Conservation (phyloP, 2,329 filamentous ascomycete species). For the Colletotrichum spinosum region DNA sequence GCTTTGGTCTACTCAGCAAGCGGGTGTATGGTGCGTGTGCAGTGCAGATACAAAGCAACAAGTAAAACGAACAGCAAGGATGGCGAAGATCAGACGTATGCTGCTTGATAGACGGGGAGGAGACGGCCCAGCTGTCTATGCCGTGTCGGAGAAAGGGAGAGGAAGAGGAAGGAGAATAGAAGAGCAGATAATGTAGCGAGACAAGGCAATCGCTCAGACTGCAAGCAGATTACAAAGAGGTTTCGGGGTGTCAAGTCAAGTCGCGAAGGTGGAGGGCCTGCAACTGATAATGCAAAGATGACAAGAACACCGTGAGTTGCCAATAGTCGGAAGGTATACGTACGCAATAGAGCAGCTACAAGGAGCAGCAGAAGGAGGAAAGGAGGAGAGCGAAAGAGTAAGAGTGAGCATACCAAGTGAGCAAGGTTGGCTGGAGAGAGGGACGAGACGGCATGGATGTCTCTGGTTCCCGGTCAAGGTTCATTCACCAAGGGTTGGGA, state of each 20-base stretch:
- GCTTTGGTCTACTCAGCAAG: no score
- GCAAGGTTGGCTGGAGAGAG: no score
- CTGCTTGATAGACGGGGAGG: constrained; percentile 4
- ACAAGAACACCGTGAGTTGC: constrained; percentile 1
- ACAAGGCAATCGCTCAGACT: background rate
- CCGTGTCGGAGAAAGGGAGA: constrained; percentile 1
- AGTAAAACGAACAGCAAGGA: constrained; percentile 6
- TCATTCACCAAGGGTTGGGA: no score
- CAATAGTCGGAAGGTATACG: no score
- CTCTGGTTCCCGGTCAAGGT: no score
- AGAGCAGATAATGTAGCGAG: background rate
- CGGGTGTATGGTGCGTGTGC: background rate
- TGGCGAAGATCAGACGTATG: constrained; percentile 36
- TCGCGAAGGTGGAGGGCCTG: constrained; percentile 14
- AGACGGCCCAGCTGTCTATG: background rate
- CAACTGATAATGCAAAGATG: constrained; percentile 33
- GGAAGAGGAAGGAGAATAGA: background rate
- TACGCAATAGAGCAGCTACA: background rate
- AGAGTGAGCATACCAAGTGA: background rate
- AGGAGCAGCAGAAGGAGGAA: background rate
- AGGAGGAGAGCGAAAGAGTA: background rate
- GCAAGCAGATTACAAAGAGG: constrained; percentile 4
- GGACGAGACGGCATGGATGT: no score
- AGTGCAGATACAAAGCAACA: constrained; percentile 10
- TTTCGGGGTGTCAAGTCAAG: background rate